phyloP scores from a whole-genome alignment of 2,329 filamentous ascomycete genomes.

The Alternaria viburni region DNA sequence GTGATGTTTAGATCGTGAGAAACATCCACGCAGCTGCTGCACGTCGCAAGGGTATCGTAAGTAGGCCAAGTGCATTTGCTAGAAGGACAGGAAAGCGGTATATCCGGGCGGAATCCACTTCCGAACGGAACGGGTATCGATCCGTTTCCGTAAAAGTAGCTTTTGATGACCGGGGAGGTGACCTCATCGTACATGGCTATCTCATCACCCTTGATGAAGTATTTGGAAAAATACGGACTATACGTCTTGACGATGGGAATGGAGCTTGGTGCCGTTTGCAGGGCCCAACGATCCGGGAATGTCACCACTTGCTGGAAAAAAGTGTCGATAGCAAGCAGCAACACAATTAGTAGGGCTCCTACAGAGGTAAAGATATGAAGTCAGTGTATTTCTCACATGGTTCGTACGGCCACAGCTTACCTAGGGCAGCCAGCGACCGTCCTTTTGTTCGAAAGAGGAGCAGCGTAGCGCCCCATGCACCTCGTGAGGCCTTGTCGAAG shows the following conservation, averaged over 20 bases:
- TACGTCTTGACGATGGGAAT: neutral
- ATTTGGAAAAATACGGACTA: neutral
- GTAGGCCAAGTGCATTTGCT: slow-evolving; percentile 39
- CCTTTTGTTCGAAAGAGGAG: slow-evolving; percentile 22
- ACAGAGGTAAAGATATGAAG: too few species aligned
- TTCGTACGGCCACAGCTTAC: too few species aligned
- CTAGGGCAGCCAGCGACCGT: slow-evolving; percentile 15
- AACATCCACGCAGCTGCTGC: slow-evolving; percentile 32
- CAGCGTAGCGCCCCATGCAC: slow-evolving; percentile 16
- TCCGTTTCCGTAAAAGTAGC: slow-evolving; percentile 29
- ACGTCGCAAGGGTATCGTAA: slow-evolving; percentile 34
- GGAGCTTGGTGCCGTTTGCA: neutral
- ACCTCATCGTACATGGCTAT: too few species aligned
- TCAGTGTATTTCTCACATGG: too few species aligned
- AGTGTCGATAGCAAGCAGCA: slow-evolving; percentile 13
- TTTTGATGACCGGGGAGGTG: neutral
- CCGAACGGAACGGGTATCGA: slow-evolving; percentile 27
- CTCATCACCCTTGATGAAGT: too few species aligned
- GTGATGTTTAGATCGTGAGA: slow-evolving; percentile 16
- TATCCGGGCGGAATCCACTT: slow-evolving; percentile 30
- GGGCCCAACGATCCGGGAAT: slow-evolving; percentile 25
- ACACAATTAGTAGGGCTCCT: too few species aligned
- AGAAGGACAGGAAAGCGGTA: slow-evolving; percentile 36
- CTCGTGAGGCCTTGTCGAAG: slow-evolving; percentile 32
- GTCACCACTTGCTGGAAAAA: slow-evolving; percentile 40